Percentiles rank a stretch among this genome's conserved stretches.
phyloP scores from a whole-genome alignment of 352 stramenopile genomes.

The Globisporangium yorkense region DNA sequence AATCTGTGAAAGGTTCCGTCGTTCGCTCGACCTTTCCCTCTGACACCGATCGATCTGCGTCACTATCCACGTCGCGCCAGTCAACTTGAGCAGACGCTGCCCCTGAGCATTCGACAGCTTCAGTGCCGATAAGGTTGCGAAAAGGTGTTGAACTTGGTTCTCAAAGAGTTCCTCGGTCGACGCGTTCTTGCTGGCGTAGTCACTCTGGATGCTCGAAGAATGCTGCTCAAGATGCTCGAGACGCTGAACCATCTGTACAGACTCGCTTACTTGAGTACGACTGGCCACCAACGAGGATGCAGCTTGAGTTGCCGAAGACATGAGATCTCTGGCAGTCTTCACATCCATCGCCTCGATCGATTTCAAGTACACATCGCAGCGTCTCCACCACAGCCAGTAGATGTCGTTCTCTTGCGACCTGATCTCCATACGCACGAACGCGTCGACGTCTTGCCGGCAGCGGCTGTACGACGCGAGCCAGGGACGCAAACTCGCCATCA shows the following conservation, averaged over 20 bases:
- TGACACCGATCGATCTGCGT: background rate
- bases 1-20: background rate
- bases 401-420: conserved; percentile 27
- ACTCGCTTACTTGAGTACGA: conserved; percentile 2
- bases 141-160: conserved; percentile 11
- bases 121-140: conserved; percentile 22
- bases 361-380: conserved; percentile 14
- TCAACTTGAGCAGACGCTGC: conserved; percentile 46
- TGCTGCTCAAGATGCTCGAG: conserved; percentile 7
- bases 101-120: conserved; percentile 60
- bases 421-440: conserved; percentile 20
- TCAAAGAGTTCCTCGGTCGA: conserved; percentile 1
- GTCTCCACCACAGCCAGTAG: conserved; percentile 39
- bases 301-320: background rate
- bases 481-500: conserved; percentile 25
- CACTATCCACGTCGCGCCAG: conserved; percentile 40
- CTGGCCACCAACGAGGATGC: conserved; percentile 1
- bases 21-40: background rate
- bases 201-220: background rate
- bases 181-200: background rate
- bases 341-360: background rate
- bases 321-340: background rate
- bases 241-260: conserved; percentile 2
- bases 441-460: conserved; percentile 30
- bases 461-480: conserved; percentile 34